Base-by-base conservation (phyloP, 805 yeast species). In the Candida coleopterorum region DNA sequence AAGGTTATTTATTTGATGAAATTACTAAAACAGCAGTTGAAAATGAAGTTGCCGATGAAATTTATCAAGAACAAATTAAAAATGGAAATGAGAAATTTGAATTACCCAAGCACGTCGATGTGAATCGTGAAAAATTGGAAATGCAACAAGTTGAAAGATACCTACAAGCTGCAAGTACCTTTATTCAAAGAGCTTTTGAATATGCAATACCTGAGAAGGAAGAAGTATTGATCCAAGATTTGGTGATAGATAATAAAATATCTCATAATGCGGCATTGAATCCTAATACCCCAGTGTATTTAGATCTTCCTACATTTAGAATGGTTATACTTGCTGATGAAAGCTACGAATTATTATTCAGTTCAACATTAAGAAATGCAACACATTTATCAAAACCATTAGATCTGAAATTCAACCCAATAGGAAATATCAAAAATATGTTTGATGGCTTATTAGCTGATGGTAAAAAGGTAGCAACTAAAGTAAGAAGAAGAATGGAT, bases 311-410 rank as follows among this genome's bases (percentile, higher is more conserved):
- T 0, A 88, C 96, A 0, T 90, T 90, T 62, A 68, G 97, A 43
- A 90, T 90, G 98, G 94, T 93, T 1, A 64, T 93, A 5, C 65
- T 90, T 5, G 97, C 97, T 0, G 96, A 89, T 55, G 97, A 88
- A 51, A 85, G 96, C 0, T 83, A 87, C 47, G 97, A 93, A 56
- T 66, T 83, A 27, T 77, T 90, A 43, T 93, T 93, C 61, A 70
- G 85, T 10, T 64, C 69, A 18, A 81, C 88, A 0, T 64, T 87
- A 23, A 71, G 83, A 38, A 57, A 68, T n/a, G 74, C 90, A 0
- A 72, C 85, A 35, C 86, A 84, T 52, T 68, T 85, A 32, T 73
- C 75, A 39, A 73, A 74, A 45, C 76, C 73, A 25, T 68, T 74
- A 30, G 72, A 56, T 27, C 60, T 66, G 25, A 64, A 67, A 25